Percentiles rank a stretch among this genome's conserved stretches.
Conservation (phyloP, 140 eudicot genomes). For the Cichorium intybus region DNA sequence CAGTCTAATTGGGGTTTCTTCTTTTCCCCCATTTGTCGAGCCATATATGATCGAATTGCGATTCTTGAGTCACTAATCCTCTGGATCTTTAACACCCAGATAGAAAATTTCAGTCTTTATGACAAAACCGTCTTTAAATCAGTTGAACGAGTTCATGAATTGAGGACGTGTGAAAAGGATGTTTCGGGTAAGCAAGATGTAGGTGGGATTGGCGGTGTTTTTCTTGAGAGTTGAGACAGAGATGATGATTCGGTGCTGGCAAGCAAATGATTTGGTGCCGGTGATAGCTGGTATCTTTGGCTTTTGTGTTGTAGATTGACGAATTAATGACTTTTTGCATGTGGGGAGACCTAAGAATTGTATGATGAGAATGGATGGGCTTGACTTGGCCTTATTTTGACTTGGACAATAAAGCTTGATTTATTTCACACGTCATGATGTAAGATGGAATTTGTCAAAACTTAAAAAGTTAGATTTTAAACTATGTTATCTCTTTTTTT, state of each 20-base stretch:
- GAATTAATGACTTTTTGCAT: slow-evolving; percentile 27
- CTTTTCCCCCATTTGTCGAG: slow-evolving; percentile 20
- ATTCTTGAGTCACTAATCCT: slow-evolving; percentile 6
- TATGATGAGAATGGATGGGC: slow-evolving; percentile 5
- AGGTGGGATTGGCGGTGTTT: slow-evolving; percentile 15
- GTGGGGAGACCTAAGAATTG: slow-evolving; percentile 26
- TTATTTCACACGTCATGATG: slow-evolving; percentile 5
- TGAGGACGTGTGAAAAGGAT: slow-evolving; percentile 11
- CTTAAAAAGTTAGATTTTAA: neutral
- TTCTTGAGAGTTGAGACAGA: slow-evolving; percentile 11
- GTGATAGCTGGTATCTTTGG: slow-evolving; percentile 25
- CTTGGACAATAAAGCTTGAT: neutral
- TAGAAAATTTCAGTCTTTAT: slow-evolving; percentile 10
- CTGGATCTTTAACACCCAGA: slow-evolving; percentile 23
- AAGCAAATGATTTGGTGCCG: slow-evolving; percentile 26
- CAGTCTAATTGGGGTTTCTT: slow-evolving; percentile 24
- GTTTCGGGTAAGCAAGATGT: neutral
- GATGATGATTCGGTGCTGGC: slow-evolving; percentile 20
- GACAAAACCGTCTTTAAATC: slow-evolving; percentile 1
- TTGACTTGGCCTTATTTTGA: slow-evolving; percentile 34
- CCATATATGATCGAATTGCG: slow-evolving; percentile 26
- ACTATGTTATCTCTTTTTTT: neutral
- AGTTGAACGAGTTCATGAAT: neutral
- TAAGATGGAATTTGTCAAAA: neutral
- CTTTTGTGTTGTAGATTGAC: slow-evolving; percentile 21